Conservation (phyloP, 1,284 basidiomycete species). For the Phaffia rhodozyma region DNA sequence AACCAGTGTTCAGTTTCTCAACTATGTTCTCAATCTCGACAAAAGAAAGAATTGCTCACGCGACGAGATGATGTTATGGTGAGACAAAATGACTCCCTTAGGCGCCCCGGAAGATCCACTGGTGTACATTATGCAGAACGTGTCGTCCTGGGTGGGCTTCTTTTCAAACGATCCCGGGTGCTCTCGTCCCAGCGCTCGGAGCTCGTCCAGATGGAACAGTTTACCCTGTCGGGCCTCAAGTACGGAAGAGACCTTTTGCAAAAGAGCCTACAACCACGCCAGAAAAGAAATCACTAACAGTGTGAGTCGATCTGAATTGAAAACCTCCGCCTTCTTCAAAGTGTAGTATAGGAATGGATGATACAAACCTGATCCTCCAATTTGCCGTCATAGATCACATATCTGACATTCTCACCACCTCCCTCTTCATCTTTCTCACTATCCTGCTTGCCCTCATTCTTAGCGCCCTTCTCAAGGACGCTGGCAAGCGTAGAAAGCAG, state of each 20-base stretch:
- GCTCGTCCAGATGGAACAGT: constrained; percentile 51
- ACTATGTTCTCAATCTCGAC: constrained; percentile 1
- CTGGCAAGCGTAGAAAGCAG: constrained; percentile 53
- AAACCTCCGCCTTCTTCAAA: neutral
- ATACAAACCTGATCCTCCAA: constrained; percentile 33
- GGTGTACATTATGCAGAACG: constrained; percentile 69
- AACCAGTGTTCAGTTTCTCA: neutral
- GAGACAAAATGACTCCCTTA: constrained; percentile 81
- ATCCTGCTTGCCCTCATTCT: constrained; percentile 26
- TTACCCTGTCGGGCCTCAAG: constrained; percentile 42
- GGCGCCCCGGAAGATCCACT: constrained; percentile 77
- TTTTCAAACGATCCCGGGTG: constrained; percentile 43
- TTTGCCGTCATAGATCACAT: constrained; percentile 77
- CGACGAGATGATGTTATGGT: constrained; percentile 72
- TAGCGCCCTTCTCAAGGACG: constrained; percentile 52
- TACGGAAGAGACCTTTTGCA: constrained; percentile 46
- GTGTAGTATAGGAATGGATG: neutral
- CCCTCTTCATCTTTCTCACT: constrained; percentile 10
- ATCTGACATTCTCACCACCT: constrained; percentile 44
- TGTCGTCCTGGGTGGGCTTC: constrained; percentile 50
- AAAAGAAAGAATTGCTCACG: constrained; percentile 23
- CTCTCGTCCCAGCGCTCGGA: constrained; percentile 49
- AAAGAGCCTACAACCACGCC: constrained; percentile 24
- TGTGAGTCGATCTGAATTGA: neutral
- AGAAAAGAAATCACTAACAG: constrained; percentile 1